Percentiles rank a stretch among this genome's conserved stretches.
Evolutionary conservation across 2,329 filamentous ascomycete genomes (phyloP).

Genomic region (Botrytis tulipae): DNA sequence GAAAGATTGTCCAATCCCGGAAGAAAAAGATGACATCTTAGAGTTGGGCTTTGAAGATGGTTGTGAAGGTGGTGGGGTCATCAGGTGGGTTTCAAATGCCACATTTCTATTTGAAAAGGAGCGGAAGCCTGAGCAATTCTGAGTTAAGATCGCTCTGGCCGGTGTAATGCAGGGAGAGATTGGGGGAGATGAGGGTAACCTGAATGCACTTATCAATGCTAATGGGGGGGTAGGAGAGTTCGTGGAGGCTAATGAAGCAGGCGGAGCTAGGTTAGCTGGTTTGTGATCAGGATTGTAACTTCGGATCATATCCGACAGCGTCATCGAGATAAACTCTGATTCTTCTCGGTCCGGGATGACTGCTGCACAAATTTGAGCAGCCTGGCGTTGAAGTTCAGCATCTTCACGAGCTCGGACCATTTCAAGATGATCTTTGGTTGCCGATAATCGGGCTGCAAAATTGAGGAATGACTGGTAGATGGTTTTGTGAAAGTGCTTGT

Average conservation of each 20-base stretch:
- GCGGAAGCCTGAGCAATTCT: not conserved
- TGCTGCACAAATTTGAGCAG: not conserved
- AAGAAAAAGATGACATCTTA: not conserved
- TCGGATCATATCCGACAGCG: conserved; percentile 14
- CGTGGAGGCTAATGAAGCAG: not conserved
- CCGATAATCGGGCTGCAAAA: conserved; percentile 13
- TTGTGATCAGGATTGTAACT: conserved; percentile 7
- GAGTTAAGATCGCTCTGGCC: not conserved
- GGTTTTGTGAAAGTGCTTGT: conserved; percentile 16
- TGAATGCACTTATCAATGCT: conserved; percentile 1
- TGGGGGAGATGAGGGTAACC: not conserved
- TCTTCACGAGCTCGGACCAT: not conserved
- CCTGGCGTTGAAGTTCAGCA: not conserved
- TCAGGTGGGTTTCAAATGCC: not conserved
- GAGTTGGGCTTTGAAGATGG: not conserved
- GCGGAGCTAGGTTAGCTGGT: not conserved
- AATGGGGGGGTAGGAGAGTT: conserved; percentile 4
- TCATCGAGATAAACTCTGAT: not conserved
- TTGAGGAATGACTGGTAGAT: conserved; percentile 20
- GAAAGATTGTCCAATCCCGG: conserved; percentile 7
- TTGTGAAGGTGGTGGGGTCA: conserved; percentile 1
- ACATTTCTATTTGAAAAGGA: not conserved
- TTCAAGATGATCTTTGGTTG: not conserved
- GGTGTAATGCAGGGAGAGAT: not conserved
- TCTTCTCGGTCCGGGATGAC: not conserved